A percentile compares a stretch with the other conserved stretches of the same genome.
phyloP scores from a whole-genome alignment of 495 filamentous ascomycete species.

The Penicillium angulare region DNA sequence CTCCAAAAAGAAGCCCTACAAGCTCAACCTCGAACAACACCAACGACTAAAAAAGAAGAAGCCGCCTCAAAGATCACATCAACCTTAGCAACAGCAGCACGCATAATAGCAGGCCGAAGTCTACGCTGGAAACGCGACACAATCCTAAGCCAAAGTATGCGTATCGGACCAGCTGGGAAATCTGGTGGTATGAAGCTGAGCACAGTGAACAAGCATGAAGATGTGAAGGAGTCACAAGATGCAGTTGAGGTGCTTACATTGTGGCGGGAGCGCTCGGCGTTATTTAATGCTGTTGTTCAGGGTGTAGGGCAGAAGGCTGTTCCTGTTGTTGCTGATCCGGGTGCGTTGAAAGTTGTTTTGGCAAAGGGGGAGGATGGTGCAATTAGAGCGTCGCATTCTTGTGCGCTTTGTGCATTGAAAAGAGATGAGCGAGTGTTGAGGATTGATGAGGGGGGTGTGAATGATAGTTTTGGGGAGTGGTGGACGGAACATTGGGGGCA shows the following conservation, averaged over 20 bases:
- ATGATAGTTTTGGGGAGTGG: conserved; percentile 93
- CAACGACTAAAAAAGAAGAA: not conserved
- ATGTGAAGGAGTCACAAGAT: conserved; percentile 81
- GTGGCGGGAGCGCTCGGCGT: conserved; percentile 57
- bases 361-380: conserved; percentile 51
- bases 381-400: conserved; percentile 69
- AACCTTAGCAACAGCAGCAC: conserved; percentile 65
- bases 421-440: conserved; percentile 76
- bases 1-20: conserved; percentile 37
- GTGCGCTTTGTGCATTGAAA: conserved; percentile 84
- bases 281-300: conserved; percentile 43
- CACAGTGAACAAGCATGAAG: conserved; percentile 74
- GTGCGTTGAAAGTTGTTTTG: conserved; percentile 57
- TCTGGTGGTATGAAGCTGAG: conserved; percentile 84
- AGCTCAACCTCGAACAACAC: conserved; percentile 14
- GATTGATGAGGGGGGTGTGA: conserved; percentile 67
- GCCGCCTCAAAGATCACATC: conserved; percentile 43
- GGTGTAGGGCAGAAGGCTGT: conserved; percentile 43
- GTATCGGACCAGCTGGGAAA: conserved; percentile 71
- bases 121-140: conserved; percentile 87
- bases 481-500: conserved; percentile 93
- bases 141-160: conserved; percentile 82
- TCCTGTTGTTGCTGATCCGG: conserved; percentile 65
- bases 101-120: conserved; percentile 81
- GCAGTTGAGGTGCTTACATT: conserved; percentile 69